phyloP scores from a whole-genome alignment of 2,329 filamentous ascomycete genomes.

The Neonectria neomacrospora region DNA sequence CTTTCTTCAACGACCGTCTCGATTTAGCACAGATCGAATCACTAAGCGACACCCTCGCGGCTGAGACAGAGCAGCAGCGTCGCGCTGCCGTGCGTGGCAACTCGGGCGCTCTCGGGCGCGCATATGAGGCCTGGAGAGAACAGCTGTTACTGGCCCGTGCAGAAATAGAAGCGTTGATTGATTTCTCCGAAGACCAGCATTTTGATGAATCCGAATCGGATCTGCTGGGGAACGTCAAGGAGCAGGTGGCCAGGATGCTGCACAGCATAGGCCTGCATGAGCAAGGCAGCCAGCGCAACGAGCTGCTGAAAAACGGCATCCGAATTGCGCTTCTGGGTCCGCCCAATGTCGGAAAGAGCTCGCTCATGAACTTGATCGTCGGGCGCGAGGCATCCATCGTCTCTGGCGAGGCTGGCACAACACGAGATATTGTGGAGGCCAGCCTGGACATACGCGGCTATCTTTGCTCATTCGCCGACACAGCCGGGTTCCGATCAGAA shows the following conservation, averaged over 20 bases:
- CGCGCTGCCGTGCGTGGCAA: conserved; percentile 84
- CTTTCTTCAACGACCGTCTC: conserved; percentile 87
- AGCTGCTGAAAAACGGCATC: conserved; percentile 87
- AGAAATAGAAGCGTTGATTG: conserved; percentile 94
- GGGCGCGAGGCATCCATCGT: conserved; percentile 96
- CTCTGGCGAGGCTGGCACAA: conserved; percentile 91
- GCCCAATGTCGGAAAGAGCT: conserved; percentile 96
- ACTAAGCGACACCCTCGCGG: conserved; percentile 70
- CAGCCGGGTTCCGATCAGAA: conserved; percentile 81
- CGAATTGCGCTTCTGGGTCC: conserved; percentile 87
- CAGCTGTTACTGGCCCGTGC: conserved; percentile 83
- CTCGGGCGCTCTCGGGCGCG: conserved; percentile 73
- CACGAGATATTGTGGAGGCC: conserved; percentile 92
- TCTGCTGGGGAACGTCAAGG: conserved; percentile 75
- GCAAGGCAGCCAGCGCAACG: conserved; percentile 80
- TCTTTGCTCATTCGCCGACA: conserved; percentile 94
- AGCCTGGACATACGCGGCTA: conserved; percentile 90
- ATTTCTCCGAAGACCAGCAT: conserved; percentile 97
- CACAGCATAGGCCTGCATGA: conserved; percentile 75
- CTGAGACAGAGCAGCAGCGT: conserved; percentile 92
- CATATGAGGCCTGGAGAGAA: conserved; percentile 86
- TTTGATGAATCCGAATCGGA: conserved; percentile 87
- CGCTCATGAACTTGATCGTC: conserved; percentile 88
- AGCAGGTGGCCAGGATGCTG: conserved; percentile 71
- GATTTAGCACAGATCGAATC: conserved; percentile 86